Base-by-base conservation (phyloP, 2,329 filamentous ascomycete species). In the Cordyceps farinosa region DNA sequence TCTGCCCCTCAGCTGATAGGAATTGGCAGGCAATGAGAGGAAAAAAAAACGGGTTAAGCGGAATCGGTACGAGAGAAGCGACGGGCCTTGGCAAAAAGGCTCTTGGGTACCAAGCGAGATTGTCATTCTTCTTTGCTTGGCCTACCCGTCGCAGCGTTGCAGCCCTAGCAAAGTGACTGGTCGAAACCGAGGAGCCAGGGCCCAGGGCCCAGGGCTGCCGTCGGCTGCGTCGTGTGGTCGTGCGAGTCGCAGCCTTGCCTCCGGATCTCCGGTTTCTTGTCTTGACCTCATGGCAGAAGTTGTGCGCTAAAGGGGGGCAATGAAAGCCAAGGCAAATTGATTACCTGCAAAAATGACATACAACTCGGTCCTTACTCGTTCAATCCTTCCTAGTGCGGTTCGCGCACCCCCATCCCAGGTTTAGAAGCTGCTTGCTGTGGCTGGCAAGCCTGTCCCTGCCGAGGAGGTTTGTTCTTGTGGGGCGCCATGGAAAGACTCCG, bases 211-310 rank as follows among this genome's bases (percentile, higher is more conserved):
- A 22, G 22, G 22, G 15, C 32, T 22, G 29, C 38, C 17, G 15
- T 30, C 29, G 47, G 29, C 47, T 53, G 29, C 32, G 30, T 29
- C 17, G 44, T 27, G 36, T 7, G 30, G 54, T 52, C 47, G 57
- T 42, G 36, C 57, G 36, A 60, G 57, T 59, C 36, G 47, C 47
- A 60, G 57, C 47, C 57, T 60, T n/a, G 47, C 38, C 47, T 42
- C 57, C 38, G 22, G 27, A 40, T 51, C 45, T 50, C 56, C 45
- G 38, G 57, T 44, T 60, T 32, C 27, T 29, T 22, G 30, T 45
- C 11, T 58, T 13, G 34, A 59, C 56, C 45, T 50, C n/a, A 3
- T 38, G 5, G 11, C n/a, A 17, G 8, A 29, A 27, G 5, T 54
- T 34, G 10, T 30, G 38, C 53, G 53, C 40, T 32, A 56, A 22